Evolutionary conservation across 306 rosid species (phyloP), one percentile per base, ranked within the genome.

Genomic region (Vigna radiata): DNA sequence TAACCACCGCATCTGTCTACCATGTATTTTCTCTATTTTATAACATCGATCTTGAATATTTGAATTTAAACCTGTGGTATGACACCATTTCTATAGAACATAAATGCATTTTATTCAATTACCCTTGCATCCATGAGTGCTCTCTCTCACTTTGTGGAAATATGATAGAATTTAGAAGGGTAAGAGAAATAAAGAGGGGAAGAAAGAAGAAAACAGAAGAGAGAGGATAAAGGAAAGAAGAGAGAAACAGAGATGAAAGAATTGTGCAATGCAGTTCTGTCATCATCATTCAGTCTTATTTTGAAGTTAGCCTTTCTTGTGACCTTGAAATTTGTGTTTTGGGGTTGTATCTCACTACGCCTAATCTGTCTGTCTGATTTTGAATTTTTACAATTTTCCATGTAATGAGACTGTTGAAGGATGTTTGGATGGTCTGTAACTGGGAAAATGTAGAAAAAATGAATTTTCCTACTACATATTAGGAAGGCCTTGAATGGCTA

Each of bases 391-490:
- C 61, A 13, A 43, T 79, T 41, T 41, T 36, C 48, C 15, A 7
- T 55, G 52, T 36, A 55, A 39, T 13, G 66, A 37, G 56, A 47
- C 21, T 46, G 31, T 33, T 37, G 39, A 27, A 46, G 25, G 7
- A 77, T 27, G 60, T 49, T n/a, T 14, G n/a, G 4, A 64, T 72
- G 69, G 53, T 73, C 68, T 60, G 19, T 19, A 27, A 62, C 14
- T 15, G 17, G 4, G 19, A 11, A 62, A 19, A 19, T 36, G 37
- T n/a, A 23, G 54, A 36, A 54, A 25, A 72, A 55, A 21, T 49
- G 14, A 71, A 65, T 65, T 52, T 23, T 2, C 31, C 76, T 18
- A n/a, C 48, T 9, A 43, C 48, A 9, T 43, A 8, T 56, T 23
- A 9, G 31, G 75, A 76, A 46, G 41, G 44, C 5, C 47, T 11